Conservation (phyloP, 805 yeast genomes). For the Pichia scutulata region DNA sequence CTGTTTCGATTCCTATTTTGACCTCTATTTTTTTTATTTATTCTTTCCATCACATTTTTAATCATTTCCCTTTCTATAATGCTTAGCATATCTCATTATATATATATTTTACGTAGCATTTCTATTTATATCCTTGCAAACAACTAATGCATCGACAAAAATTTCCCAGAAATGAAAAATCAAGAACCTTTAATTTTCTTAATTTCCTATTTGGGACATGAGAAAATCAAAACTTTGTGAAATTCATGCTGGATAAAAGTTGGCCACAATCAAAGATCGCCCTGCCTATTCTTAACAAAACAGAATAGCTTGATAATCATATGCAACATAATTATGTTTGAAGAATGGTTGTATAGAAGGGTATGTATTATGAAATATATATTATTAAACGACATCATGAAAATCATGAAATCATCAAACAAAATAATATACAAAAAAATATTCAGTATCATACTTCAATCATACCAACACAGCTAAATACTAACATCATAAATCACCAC, state of each 20-base stretch:
- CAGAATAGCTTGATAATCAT: too few relatives aligned
- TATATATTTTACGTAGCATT: background rate
- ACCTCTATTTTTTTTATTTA: background rate
- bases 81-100: background rate
- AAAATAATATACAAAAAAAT: background rate
- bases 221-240: background rate
- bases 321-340: slow-evolving; percentile 24
- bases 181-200: too few relatives aligned
- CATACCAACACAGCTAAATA: too few relatives aligned
- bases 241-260: background rate
- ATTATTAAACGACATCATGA: too few relatives aligned
- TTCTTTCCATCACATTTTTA: background rate
- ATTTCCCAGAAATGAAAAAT: too few relatives aligned
- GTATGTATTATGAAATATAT: slow-evolving; percentile 2
- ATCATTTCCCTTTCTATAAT: too few relatives aligned
- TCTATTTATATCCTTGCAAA: background rate
- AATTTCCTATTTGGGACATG: background rate
- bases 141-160: background rate
- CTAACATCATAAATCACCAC: background rate
- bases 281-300: too few relatives aligned
- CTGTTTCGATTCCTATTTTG: slow-evolving; percentile 12
- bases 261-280: too few relatives aligned
- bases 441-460: background rate
- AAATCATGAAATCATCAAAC: too few relatives aligned
- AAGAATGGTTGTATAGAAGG: slow-evolving; percentile 37